A percentile compares a stretch with the other conserved stretches of the same genome.
Conservation (phyloP, 371 early-diverging fungal species). For the Saksenaea vasiformis region DNA sequence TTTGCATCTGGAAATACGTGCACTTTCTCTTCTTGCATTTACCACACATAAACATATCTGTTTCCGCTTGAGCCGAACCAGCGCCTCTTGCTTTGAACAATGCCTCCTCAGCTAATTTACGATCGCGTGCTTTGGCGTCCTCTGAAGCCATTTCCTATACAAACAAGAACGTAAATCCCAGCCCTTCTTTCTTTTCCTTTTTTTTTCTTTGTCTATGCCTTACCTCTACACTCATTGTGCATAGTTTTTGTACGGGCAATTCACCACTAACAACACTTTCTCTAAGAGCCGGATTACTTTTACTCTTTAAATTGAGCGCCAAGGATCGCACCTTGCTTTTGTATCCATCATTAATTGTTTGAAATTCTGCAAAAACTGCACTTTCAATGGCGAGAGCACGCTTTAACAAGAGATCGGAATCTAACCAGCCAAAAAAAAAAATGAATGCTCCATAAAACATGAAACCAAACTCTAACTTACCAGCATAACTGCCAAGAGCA, state of each 20-base stretch:
- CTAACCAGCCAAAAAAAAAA: constrained; percentile 31
- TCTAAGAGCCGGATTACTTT: constrained; percentile 80
- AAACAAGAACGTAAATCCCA: background rate
- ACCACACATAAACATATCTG: constrained; percentile 94
- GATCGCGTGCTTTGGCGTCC: constrained; percentile 73
- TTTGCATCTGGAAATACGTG: constrained; percentile 94
- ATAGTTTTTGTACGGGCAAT: constrained; percentile 64
- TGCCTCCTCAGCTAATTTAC: constrained; percentile 71
- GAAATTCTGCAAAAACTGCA: constrained; percentile 58
- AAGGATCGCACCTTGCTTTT: constrained; percentile 82
- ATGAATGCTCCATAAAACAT: background rate
- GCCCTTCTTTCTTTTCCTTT: background rate
- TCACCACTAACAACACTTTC: constrained; percentile 73
- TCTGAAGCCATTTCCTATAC: constrained; percentile 87
- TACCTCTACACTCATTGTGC: constrained; percentile 77
- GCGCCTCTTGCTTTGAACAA: constrained; percentile 84
- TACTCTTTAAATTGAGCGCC: constrained; percentile 80
- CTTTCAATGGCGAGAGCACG: constrained; percentile 73
- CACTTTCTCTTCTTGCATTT: constrained; percentile 90
- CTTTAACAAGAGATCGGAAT: constrained; percentile 61
- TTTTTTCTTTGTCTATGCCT: background rate
- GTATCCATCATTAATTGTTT: constrained; percentile 62
- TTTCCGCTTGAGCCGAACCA: constrained; percentile 78
- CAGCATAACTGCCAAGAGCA: constrained; percentile 67
- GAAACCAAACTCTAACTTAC: constrained; percentile 34